These are phyloP conservation scores for Phytopythium helicoides DNA, from an alignment of 352 stramenopile species.

Conservation along the genomic window DNA sequence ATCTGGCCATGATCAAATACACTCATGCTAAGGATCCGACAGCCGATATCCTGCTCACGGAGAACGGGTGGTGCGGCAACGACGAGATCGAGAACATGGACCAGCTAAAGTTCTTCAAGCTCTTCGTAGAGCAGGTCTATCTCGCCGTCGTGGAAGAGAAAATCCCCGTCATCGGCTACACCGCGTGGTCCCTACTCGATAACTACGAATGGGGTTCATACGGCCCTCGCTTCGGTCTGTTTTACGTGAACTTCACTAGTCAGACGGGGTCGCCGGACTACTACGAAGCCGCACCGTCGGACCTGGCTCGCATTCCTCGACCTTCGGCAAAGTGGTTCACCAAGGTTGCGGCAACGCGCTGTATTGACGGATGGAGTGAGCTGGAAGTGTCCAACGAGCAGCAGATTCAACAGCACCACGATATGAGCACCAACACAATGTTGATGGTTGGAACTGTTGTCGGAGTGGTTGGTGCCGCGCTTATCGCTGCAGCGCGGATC, in stretches of 20 bases:
- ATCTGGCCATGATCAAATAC: constrained; percentile 36
- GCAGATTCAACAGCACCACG: too few relatives aligned
- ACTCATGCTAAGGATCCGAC: constrained; percentile 26
- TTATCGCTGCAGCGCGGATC: too few relatives aligned
- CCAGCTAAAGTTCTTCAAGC: constrained; percentile 32
- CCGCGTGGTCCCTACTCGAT: constrained; percentile 25
- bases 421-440: too few relatives aligned
- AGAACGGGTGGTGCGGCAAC: constrained; percentile 59
- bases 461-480: too few relatives aligned
- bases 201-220: constrained; percentile 29
- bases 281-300: constrained; percentile 10
- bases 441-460: too few relatives aligned
- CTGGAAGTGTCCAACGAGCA: too few relatives aligned
- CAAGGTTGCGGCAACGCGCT: too few relatives aligned
- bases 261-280: constrained; percentile 18
- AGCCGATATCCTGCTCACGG: constrained; percentile 35
- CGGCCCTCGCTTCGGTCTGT: constrained; percentile 41
- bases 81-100: constrained; percentile 39
- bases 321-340: constrained; percentile 29
- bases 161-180: constrained; percentile 17
- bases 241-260: constrained; percentile 38
- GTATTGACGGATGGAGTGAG: too few relatives aligned
- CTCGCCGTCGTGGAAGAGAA: constrained; percentile 3
- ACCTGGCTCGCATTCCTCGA: constrained; percentile 23
- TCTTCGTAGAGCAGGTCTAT: constrained; percentile 28